Base-by-base conservation (phyloP, 1,284 basidiomycete species). In the Cutaneotrichosporon sp. region DNA sequence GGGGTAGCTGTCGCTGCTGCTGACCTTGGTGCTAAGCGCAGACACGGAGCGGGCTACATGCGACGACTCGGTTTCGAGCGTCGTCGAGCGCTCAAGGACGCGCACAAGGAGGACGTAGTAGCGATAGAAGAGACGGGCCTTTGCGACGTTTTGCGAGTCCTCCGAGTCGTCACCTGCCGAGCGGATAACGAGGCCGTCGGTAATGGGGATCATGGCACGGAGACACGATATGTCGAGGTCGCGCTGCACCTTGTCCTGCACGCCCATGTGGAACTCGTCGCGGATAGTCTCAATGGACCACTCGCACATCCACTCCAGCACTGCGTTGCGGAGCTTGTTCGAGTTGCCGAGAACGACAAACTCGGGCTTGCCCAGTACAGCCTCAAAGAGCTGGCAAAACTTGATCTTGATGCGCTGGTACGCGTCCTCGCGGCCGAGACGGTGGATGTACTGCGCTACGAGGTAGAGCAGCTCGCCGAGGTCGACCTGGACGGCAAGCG, bases 221-320 rank as follows among this genome's bases (percentile, higher is more conserved):
- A 92, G 76, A 57, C 84, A 84, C 2, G 83, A 81, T 46, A 84
- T 75, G 59, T 89, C 89, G 36, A 90, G 77, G 35, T 91, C 88
- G 20, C 56, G 52, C 42, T 71, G 65, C 1, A 58, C 26, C 51
- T 60, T 66, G 43, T 60, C 59, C 34, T 56, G 49, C 9, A 44
- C 21, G 20, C 46, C 42, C 12, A 34, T 49, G 45, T 57, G 56
- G 46, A 52, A 58, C 52, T 58, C 56, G 34, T 58, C 56, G 21
- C 66, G 54, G 20, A 65, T 44, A 1, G 60, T 57, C 38, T 72
- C 70, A 41, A 65, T 60, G 0, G 68, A 82, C 90, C 90, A 91
- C 49, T 87, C 83, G 65, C 85, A 77, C 42, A 92, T 77, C 48
- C 81, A 80, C 61, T 91, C 86, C 17, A 90, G 76, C 18, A 90